A percentile compares a stretch with the other conserved stretches of the same genome.
These are phyloP conservation scores for Escallonia rubra DNA, from an alignment of 129 eudicot species.

Conservation along the genomic window DNA sequence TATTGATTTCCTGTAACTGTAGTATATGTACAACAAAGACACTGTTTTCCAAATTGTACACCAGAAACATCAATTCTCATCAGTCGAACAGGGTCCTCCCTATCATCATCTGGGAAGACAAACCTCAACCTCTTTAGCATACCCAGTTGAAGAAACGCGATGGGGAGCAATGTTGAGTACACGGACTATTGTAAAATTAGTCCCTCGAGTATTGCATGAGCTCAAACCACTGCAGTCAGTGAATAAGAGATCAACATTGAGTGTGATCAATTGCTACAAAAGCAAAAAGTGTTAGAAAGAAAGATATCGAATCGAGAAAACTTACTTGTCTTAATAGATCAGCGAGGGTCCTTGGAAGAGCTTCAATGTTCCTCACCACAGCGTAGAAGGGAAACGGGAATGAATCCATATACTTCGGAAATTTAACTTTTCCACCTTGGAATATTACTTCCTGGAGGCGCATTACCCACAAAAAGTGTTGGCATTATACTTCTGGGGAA, in stretches of 20 bases:
- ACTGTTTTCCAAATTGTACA: too few species aligned
- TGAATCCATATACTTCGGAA: slow-evolving; percentile 56
- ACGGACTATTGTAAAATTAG: neutral
- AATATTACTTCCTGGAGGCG: slow-evolving; percentile 56
- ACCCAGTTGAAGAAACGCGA: too few species aligned
- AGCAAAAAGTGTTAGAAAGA: neutral
- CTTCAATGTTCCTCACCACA: slow-evolving; percentile 71
- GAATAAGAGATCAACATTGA: neutral
- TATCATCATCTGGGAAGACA: too few species aligned
- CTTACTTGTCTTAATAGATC: slow-evolving; percentile 93
- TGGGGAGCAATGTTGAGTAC: too few species aligned
- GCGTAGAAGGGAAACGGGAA: slow-evolving; percentile 93
- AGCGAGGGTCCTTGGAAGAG: slow-evolving; percentile 91
- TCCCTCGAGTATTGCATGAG: slow-evolving; percentile 72
- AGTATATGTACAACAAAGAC: too few species aligned
- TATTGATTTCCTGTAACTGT: too few species aligned
- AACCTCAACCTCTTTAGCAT: too few species aligned
- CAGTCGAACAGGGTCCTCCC: too few species aligned
- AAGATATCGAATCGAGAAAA: neutral
- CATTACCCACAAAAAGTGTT: neutral
- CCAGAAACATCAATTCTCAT: too few species aligned
- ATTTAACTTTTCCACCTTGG: slow-evolving; percentile 25
- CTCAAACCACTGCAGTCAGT: slow-evolving; percentile 77
- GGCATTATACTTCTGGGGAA: neutral
- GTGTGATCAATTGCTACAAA: neutral